These are phyloP conservation scores for Neonectria magnoliae DNA, from an alignment of 2,329 filamentous ascomycete species.

Conservation along the genomic window DNA sequence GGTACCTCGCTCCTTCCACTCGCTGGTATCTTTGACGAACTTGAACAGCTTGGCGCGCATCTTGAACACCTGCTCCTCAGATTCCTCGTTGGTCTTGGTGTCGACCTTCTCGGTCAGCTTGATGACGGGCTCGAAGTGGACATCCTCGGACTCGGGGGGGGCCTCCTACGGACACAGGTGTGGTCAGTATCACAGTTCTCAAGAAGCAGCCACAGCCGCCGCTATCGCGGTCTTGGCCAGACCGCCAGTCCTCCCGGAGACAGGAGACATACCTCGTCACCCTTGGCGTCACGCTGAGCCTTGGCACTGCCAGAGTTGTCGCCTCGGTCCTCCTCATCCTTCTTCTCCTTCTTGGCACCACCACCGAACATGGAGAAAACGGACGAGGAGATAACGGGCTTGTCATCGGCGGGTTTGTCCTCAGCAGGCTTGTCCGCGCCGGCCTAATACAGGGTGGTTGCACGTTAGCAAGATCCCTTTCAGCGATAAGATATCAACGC, in stretches of 20 bases:
- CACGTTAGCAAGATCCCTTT: slow-evolving; percentile 10
- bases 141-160: slow-evolving; percentile 86
- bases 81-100: slow-evolving; percentile 97
- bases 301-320: slow-evolving; percentile 92
- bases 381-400: slow-evolving; percentile 66
- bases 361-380: slow-evolving; percentile 99
- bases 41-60: slow-evolving; percentile 99
- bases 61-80: slow-evolving; percentile 98
- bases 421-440: background rate
- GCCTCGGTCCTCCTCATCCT: slow-evolving; percentile 80
- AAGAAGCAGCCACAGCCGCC: slow-evolving; percentile 3
- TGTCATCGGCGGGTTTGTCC: slow-evolving; percentile 29
- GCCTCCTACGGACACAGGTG: slow-evolving; percentile 66
- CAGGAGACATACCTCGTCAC: slow-evolving; percentile 61
- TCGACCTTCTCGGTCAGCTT: slow-evolving; percentile 97
- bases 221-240: background rate
- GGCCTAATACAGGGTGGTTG: background rate
- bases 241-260: background rate
- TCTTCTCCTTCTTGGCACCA: slow-evolving; percentile 96
- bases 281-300: slow-evolving; percentile 73
- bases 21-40: slow-evolving; percentile 89
- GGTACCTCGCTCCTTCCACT: slow-evolving; percentile 99
- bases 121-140: slow-evolving; percentile 97
- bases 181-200: slow-evolving; percentile 12
- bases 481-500: background rate